phyloP scores from a whole-genome alignment of 352 stramenopile species.

The Phytophthora aleatoria region DNA sequence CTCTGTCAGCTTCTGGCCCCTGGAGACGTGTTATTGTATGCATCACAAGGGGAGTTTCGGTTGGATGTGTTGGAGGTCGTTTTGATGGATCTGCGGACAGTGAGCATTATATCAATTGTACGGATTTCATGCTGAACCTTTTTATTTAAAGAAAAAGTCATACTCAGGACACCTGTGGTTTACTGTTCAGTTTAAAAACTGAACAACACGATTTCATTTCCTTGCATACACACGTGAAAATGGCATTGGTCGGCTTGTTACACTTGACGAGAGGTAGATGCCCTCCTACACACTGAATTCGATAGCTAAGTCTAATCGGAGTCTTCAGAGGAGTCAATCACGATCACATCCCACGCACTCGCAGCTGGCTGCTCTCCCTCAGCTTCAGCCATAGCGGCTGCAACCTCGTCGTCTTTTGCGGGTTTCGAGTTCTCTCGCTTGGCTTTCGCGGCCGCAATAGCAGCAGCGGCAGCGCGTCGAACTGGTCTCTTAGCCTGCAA shows the following conservation, averaged over 20 bases:
- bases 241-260: constrained; percentile 11
- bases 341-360: constrained; percentile 73
- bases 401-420: neutral
- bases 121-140: no score
- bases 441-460: constrained; percentile 15
- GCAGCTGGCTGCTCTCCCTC: constrained; percentile 33
- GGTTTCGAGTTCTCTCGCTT: constrained; percentile 10
- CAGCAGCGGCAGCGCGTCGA: constrained; percentile 1
- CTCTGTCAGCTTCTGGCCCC: no score
- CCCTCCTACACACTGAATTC: constrained; percentile 23
- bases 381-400: constrained; percentile 8
- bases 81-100: no score
- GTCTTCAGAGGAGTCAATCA: constrained; percentile 73
- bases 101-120: no score
- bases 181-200: no score
- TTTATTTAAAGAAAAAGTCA: no score
- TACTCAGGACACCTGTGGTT: no score
- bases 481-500: constrained; percentile 3
- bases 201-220: neutral
- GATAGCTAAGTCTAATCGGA: constrained; percentile 38
- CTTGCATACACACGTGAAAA: constrained; percentile 20
- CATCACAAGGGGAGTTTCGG: no score
- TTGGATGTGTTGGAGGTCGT: no score
- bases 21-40: no score
- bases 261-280: constrained; percentile 6